Conservation (phyloP, 306 rosid genomes). For the Parietaria judaica region DNA sequence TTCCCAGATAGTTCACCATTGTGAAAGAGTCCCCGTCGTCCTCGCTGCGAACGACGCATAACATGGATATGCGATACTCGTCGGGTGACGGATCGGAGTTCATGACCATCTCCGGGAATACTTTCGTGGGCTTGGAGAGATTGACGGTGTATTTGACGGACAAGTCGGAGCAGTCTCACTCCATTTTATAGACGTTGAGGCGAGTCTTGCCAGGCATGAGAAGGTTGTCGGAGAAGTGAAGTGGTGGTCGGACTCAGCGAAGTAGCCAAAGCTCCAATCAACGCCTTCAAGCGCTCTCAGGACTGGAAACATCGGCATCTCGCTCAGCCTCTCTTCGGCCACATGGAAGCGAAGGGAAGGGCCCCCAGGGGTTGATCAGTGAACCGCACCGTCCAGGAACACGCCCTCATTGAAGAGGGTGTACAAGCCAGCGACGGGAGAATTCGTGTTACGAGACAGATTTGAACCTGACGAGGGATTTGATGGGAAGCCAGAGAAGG, state of each 20-base stretch:
- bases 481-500: conserved; percentile 18
- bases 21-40: conserved; percentile 9
- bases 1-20: conserved; percentile 19
- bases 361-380: conserved; percentile 18
- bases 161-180: conserved; percentile 22
- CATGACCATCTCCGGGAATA: conserved; percentile 12
- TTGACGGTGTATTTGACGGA: conserved; percentile 22
- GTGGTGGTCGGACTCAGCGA: conserved; percentile 29
- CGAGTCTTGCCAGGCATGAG: not conserved
- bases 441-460: conserved; percentile 20
- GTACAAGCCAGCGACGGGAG: not conserved
- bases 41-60: conserved; percentile 12
- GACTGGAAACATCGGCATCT: conserved; percentile 10
- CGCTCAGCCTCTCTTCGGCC: not conserved
- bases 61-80: not conserved
- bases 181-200: conserved; percentile 24
- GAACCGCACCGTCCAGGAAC: conserved; percentile 20
- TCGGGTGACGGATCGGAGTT: not conserved
- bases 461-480: conserved; percentile 24
- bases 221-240: conserved; percentile 18
- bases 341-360: conserved; percentile 10
- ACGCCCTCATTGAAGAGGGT: conserved; percentile 18
- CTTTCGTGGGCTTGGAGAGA: not conserved
- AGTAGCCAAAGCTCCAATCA: not conserved
- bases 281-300: not conserved